Evolutionary conservation across 805 yeast genomes (phyloP).

Genomic region (Candida ponderosae): DNA sequence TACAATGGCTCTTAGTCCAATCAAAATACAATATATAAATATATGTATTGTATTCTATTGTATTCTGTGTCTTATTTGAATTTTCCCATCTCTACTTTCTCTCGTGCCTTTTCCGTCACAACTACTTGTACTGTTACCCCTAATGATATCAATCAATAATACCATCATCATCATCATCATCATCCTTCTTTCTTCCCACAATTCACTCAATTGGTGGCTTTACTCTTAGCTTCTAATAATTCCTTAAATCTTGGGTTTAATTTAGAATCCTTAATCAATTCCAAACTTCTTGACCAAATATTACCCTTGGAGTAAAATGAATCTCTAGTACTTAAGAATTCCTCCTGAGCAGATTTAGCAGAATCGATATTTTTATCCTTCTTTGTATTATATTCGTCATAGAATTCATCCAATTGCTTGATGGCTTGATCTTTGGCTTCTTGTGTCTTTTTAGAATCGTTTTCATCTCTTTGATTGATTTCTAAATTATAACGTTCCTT

Average conservation of each 20-base stretch:
- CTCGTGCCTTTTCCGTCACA: too few species aligned
- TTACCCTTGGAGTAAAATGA: constrained; percentile 69
- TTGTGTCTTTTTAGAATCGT: constrained; percentile 51
- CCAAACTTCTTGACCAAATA: constrained; percentile 70
- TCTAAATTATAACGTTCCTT: constrained; percentile 72
- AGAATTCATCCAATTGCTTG: constrained; percentile 82
- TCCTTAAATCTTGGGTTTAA: constrained; percentile 21
- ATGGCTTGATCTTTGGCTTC: constrained; percentile 71
- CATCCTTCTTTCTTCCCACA: too few species aligned
- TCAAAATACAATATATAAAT: too few species aligned
- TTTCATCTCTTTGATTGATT: constrained; percentile 70
- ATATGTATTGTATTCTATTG: too few species aligned
- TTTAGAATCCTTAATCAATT: constrained; percentile 30
- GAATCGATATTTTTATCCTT: constrained; percentile 61
- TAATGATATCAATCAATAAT: too few species aligned
- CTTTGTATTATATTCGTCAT: constrained; percentile 82
- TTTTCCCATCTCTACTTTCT: too few species aligned
- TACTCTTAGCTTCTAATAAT: constrained; percentile 18
- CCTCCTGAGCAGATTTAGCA: constrained; percentile 60
- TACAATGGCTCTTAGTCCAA: too few species aligned
- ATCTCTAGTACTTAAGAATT: constrained; percentile 69
- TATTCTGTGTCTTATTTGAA: too few species aligned
- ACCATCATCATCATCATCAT: too few species aligned
- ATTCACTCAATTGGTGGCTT: constrained; percentile 13
- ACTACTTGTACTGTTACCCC: too few species aligned